Percentiles rank a stretch among this genome's conserved stretches.
Conservation (phyloP, 257 asterid genomes). For the Nicotiana noctiflora region DNA sequence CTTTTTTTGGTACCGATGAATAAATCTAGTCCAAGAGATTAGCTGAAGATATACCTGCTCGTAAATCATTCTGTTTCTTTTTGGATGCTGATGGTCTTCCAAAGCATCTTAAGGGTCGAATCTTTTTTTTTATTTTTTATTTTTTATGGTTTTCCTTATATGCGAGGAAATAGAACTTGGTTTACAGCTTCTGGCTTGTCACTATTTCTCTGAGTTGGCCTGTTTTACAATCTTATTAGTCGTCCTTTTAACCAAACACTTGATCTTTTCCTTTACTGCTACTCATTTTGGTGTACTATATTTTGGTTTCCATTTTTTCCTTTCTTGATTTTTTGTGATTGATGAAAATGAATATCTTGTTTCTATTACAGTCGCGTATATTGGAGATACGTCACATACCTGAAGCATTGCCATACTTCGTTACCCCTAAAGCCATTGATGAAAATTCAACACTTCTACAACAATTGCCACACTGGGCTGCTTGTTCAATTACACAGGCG, state of each 20-base stretch:
- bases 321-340: not conserved
- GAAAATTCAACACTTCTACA: conserved; percentile 91
- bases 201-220: not conserved
- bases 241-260: not conserved
- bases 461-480: conserved; percentile 99
- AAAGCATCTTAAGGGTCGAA: not conserved
- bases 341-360: conserved; percentile 1
- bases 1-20: not conserved
- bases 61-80: not conserved
- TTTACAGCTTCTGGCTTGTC: not conserved
- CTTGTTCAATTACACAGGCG: conserved; percentile 95
- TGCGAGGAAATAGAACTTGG: not conserved
- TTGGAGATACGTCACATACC: conserved; percentile 80
- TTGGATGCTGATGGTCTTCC: not conserved
- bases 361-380: conserved; percentile 54
- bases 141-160: not conserved
- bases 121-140: not conserved
- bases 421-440: conserved; percentile 87
- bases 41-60: not conserved
- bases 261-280: not conserved
- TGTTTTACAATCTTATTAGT: conserved; percentile 2
- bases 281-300: too few species aligned
- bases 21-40: not conserved
- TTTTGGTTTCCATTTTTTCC: too few species aligned
- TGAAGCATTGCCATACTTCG: conserved; percentile 94